These are phyloP conservation scores for Gamsiella multidivaricata DNA, from an alignment of 192 early-diverging fungal genomes.

Conservation along the genomic window DNA sequence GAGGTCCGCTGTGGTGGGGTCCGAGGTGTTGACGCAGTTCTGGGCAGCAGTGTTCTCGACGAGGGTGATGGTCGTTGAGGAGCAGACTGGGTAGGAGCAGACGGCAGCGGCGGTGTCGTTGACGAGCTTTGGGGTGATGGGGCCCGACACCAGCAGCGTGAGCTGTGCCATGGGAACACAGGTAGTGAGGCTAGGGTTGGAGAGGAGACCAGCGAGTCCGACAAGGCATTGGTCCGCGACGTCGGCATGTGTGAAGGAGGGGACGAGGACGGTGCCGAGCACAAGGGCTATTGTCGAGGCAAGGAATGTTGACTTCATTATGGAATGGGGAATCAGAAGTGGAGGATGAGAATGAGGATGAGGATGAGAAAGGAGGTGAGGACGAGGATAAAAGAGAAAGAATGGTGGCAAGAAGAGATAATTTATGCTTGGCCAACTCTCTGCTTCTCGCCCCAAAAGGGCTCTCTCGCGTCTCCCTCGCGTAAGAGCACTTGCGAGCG, in stretches of 20 bases:
- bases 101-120: slow-evolving; percentile 19
- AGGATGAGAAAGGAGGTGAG: neutral
- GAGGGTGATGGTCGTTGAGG: slow-evolving; percentile 9
- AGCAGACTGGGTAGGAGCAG: slow-evolving; percentile 30
- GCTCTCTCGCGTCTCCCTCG: no score
- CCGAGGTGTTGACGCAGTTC: slow-evolving; percentile 35
- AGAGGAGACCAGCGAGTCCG: slow-evolving; percentile 12
- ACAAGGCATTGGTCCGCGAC: slow-evolving; percentile 35
- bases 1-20: slow-evolving; percentile 21
- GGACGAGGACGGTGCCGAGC: slow-evolving; percentile 3
- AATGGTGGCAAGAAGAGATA: no score
- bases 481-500: no score
- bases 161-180: slow-evolving; percentile 34
- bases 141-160: slow-evolving; percentile 5
- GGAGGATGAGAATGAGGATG: neutral
- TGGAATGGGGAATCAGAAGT: neutral
- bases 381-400: neutral
- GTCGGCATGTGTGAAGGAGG: neutral
- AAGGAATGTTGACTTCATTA: slow-evolving; percentile 36
- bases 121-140: slow-evolving; percentile 24
- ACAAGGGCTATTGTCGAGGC: neutral
- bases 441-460: neutral
- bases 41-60: slow-evolving; percentile 35
- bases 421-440: no score
- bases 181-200: slow-evolving; percentile 33